phyloP scores from a whole-genome alignment of 306 rosid species.

The Quercus wislizeni region DNA sequence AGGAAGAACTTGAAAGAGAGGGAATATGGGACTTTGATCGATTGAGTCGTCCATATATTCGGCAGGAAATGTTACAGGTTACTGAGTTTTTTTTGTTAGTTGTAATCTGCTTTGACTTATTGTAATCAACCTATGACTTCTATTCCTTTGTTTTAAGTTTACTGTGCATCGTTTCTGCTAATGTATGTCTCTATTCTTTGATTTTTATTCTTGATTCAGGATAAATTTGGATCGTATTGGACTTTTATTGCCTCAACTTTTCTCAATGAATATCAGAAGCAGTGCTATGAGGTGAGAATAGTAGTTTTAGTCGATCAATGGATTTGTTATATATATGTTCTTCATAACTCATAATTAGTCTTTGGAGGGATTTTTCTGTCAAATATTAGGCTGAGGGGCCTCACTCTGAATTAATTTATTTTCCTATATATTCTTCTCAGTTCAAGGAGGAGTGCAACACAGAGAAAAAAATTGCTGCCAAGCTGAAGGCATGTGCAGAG shows the following conservation, averaged over 20 bases:
- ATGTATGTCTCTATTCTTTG: neutral
- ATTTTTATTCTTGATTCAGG: constrained; percentile 49
- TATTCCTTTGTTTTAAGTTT: neutral
- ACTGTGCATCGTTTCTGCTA: neutral
- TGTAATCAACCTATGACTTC: neutral
- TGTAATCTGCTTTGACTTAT: neutral
- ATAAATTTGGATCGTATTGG: constrained; percentile 80
- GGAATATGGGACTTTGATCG: constrained; percentile 99
- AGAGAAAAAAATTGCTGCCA: constrained; percentile 76
- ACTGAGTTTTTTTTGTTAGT: constrained; percentile 20
- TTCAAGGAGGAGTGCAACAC: constrained; percentile 93
- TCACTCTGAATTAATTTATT: neutral
- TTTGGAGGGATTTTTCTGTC: constrained; percentile 10
- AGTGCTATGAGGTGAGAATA: constrained; percentile 62
- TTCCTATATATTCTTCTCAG: constrained; percentile 34
- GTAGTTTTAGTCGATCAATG: constrained; percentile 1
- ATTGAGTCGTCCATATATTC: constrained; percentile 74
- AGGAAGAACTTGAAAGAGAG: constrained; percentile 95
- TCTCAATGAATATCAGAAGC: constrained; percentile 62
- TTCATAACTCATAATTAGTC: constrained; percentile 6
- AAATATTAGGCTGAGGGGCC: constrained; percentile 1
- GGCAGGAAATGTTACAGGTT: constrained; percentile 70
- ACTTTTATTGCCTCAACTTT: constrained; percentile 71
- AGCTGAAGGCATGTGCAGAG: constrained; percentile 65
- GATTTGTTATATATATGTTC: neutral